Conservation (phyloP, 176 grass and related monocot species). For the Miscanthus lutarioriparius region DNA sequence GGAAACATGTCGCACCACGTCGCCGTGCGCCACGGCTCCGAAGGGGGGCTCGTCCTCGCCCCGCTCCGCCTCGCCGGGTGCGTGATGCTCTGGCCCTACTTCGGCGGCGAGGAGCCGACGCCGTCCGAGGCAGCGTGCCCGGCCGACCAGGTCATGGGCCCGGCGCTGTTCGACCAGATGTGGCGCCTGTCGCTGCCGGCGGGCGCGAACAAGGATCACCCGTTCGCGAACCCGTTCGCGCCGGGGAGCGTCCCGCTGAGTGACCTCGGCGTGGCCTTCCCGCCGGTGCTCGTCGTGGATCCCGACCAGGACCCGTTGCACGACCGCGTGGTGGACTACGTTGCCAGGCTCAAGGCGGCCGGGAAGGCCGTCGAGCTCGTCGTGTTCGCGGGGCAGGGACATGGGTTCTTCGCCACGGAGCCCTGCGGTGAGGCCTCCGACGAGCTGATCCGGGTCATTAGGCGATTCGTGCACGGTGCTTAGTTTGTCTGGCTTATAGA, state of each 20-base stretch:
- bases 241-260: not conserved
- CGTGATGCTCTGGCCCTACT: slow-evolving; percentile 42
- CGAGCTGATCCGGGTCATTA: slow-evolving; percentile 18
- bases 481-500: not conserved
- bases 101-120: slow-evolving; percentile 32
- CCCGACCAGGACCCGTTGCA: slow-evolving; percentile 33
- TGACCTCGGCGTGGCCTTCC: not conserved
- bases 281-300: slow-evolving; percentile 35
- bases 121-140: slow-evolving; percentile 36
- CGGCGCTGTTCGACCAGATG: slow-evolving; percentile 21
- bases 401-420: slow-evolving; percentile 34
- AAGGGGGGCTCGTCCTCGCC: not conserved
- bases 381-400: slow-evolving; percentile 27
- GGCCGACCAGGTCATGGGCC: not conserved
- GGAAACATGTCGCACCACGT: slow-evolving; percentile 57
- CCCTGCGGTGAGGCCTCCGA: slow-evolving; percentile 20
- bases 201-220: slow-evolving; percentile 42
- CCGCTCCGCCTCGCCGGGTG: slow-evolving; percentile 23
- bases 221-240: slow-evolving; percentile 41
- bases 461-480: slow-evolving; percentile 13
- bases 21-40: not conserved
- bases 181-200: slow-evolving; percentile 40
- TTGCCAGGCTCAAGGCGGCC: slow-evolving; percentile 20
- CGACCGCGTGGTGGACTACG: slow-evolving; percentile 37
- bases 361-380: slow-evolving; percentile 37